Base-by-base conservation (phyloP, 805 yeast species). In the Wickerhamomyces hampshirensis region DNA sequence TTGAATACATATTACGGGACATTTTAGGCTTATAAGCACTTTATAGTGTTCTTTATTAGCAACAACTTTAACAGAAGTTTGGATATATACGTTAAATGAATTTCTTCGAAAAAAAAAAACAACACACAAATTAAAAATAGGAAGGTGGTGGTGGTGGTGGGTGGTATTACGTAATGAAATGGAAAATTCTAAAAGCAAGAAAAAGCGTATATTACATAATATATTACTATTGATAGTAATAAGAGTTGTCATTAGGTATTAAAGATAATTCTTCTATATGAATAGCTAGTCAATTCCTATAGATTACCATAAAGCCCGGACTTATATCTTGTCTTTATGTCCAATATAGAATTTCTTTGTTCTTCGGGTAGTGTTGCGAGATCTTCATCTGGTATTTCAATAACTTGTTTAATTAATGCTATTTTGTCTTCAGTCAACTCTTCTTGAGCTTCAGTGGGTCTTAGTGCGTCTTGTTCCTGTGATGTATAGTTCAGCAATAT, bases 361-460 rank as follows among this genome's bases (percentile, higher is more conserved):
- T 71, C 74, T 4, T 65, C 69, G 1, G 82, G 78, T 14, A 78
- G 58, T 4, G 57, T 57, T 5, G 58, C 53, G 1, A 79, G 52
- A 39, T 77, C 80, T 17, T 66, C 71, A 23, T 73, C 77, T n/a
- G 71, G 57, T 21, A 78, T 56, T 28, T 64, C 64, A 43, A 77
- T 44, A 9, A 78, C 77, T 45, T 73, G 78, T 41, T 64, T 68
- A 19, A 77, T 65, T 38, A 77, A 53, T 5, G 56, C 71, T 11
- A 62, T 58, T 41, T 72, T 71, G 36, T 63, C 68, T 9, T 63
- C 58, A 33, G 55, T 66, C 7, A 59, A 31, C 9, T 48, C 37
- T 27, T 41, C 49, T 12, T 14, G 34, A 5, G 30, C 21, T 4
- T 24, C 11, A 6, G 21, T 23, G n/a, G 18, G 26, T n/a, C 10